Percentiles rank a stretch among this genome's conserved stretches.
Evolutionary conservation across 257 asterid species (phyloP).

Genomic region (Solanum bulbocastanum): DNA sequence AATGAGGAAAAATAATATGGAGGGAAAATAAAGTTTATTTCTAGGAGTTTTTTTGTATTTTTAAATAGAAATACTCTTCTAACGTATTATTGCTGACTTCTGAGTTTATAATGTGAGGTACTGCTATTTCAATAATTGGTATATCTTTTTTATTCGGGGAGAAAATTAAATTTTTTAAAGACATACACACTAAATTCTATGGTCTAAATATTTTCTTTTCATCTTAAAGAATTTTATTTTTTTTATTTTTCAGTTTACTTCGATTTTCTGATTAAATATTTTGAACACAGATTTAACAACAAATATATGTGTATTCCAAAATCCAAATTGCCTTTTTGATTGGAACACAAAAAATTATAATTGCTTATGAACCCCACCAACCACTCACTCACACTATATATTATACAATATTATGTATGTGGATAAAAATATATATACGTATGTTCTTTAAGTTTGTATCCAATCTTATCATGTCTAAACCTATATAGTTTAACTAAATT

Average conservation of each 20-base stretch:
- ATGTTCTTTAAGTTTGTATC: neutral
- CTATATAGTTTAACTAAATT: neutral
- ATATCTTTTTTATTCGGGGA: neutral
- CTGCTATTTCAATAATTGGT: too few species aligned
- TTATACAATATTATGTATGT: neutral
- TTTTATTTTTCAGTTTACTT: neutral
- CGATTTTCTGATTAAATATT: neutral
- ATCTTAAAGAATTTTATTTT: too few species aligned
- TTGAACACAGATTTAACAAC: neutral
- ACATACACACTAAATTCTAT: too few species aligned
- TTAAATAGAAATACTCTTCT: neutral
- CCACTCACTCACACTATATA: neutral
- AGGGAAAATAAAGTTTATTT: too few species aligned
- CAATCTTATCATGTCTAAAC: neutral
- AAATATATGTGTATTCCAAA: neutral
- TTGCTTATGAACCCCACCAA: neutral
- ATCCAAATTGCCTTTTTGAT: neutral
- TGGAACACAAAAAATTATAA: neutral
- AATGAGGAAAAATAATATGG: too few species aligned
- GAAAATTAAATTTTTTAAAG: too few species aligned
- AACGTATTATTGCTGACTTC: neutral
- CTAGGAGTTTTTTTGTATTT: too few species aligned
- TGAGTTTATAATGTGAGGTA: neutral
- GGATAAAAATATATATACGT: neutral
- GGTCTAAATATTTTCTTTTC: neutral